A percentile compares a stretch with the other conserved stretches of the same genome.
Evolutionary conservation across 2,329 filamentous ascomycete species (phyloP).

Genomic region (Hymenoscyphus scutula): DNA sequence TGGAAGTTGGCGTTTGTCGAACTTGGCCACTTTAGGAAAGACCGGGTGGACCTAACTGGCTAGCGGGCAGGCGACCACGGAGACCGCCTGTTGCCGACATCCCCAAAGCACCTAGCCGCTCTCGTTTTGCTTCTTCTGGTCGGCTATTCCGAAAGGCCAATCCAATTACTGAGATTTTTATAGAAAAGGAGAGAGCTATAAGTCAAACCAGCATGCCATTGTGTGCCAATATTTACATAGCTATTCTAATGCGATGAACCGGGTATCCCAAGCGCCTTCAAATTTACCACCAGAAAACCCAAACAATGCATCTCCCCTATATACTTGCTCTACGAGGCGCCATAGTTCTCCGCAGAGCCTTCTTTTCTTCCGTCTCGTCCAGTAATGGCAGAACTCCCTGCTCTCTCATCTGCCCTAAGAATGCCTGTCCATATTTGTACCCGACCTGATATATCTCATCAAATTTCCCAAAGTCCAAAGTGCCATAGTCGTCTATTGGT

Average conservation of each 20-base stretch:
- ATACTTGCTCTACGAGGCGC: conserved; percentile 78
- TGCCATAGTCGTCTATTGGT: conserved; percentile 89
- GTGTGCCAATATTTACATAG: conserved; percentile 3
- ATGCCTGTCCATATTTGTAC: conserved; percentile 81
- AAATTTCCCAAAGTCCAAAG: conserved; percentile 94
- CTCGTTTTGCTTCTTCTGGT: too few species aligned
- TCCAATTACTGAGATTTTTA: background rate
- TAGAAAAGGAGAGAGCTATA: background rate
- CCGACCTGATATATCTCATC: conserved; percentile 94
- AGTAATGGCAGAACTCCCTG: conserved; percentile 70
- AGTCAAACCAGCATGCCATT: background rate
- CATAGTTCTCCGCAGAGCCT: conserved; percentile 73
- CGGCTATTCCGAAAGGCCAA: background rate
- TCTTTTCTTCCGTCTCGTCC: conserved; percentile 74
- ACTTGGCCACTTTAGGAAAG: conserved; percentile 10
- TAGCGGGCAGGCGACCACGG: background rate
- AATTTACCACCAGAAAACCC: conserved; percentile 4
- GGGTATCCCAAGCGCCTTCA: conserved; percentile 16
- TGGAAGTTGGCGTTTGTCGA: background rate
- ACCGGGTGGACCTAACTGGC: background rate
- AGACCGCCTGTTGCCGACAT: background rate
- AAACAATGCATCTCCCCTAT: conserved; percentile 35
- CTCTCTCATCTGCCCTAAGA: conserved; percentile 71
- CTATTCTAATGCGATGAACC: conserved; percentile 5
- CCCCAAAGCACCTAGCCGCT: too few species aligned